These are phyloP conservation scores for Evernia prunastri DNA, from an alignment of 495 filamentous ascomycete genomes.

Conservation along the genomic window DNA sequence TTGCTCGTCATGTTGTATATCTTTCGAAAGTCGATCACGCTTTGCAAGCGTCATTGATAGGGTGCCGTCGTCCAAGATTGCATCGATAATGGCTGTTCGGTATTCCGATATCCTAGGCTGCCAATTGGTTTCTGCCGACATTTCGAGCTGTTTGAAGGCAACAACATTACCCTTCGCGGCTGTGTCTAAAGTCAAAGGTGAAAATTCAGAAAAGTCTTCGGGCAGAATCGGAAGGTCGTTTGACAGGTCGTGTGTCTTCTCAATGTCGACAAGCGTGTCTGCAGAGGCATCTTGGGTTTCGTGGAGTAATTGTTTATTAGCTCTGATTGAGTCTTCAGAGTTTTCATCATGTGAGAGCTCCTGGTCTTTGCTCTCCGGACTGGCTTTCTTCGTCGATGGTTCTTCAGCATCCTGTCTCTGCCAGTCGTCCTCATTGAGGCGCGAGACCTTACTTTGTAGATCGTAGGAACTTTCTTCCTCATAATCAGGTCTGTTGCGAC, in stretches of 20 bases:
- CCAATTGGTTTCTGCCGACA: slow-evolving; percentile 71
- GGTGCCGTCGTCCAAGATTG: slow-evolving; percentile 39
- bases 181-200: slow-evolving; percentile 46
- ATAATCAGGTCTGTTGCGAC: slow-evolving; percentile 24
- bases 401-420: slow-evolving; percentile 1
- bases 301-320: slow-evolving; percentile 32
- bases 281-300: slow-evolving; percentile 28
- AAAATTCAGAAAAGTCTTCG: slow-evolving; percentile 49
- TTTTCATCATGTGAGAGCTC: slow-evolving; percentile 22
- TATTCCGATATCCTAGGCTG: slow-evolving; percentile 64
- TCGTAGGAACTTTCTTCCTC: slow-evolving; percentile 21
- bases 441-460: slow-evolving; percentile 1
- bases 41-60: slow-evolving; percentile 61
- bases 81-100: slow-evolving; percentile 58
- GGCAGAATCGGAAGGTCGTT: slow-evolving; percentile 66
- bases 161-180: slow-evolving; percentile 61
- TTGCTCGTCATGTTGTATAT: slow-evolving; percentile 44
- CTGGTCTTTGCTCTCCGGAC: neutral
- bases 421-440: neutral
- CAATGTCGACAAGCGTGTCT: slow-evolving; percentile 31
- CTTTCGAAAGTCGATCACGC: slow-evolving; percentile 53
- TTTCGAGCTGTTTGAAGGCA: slow-evolving; percentile 68
- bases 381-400: neutral
- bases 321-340: slow-evolving; percentile 18
- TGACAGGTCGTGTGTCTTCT: slow-evolving; percentile 33